Conservation (phyloP, 2,329 filamentous ascomycete genomes). For the Diaporthe helianthi region DNA sequence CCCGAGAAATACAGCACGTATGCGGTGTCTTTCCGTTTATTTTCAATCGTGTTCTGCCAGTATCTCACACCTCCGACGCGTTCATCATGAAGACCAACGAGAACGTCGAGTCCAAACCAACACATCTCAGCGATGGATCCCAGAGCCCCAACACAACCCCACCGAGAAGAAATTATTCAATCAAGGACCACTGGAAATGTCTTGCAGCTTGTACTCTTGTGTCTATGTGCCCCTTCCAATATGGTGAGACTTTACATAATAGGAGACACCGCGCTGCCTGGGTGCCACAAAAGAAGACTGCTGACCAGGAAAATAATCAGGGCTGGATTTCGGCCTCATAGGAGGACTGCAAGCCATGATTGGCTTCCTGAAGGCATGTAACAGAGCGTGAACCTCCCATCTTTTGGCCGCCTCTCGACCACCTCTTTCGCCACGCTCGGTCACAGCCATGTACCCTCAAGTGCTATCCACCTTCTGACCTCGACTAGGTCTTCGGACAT, state of each 20-base stretch:
- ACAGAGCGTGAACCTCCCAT: neutral
- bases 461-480: neutral
- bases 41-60: neutral
- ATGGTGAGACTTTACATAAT: constrained; percentile 48
- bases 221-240: constrained; percentile 58
- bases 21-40: neutral
- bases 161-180: neutral
- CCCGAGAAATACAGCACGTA: neutral
- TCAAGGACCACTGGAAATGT: constrained; percentile 44
- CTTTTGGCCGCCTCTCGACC: neutral
- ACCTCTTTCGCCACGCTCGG: neutral
- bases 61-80: neutral
- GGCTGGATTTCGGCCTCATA: constrained; percentile 55
- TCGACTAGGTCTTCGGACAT: constrained; percentile 47
- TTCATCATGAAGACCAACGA: neutral
- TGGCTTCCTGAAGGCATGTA: constrained; percentile 52
- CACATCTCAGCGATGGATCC: neutral
- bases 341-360: constrained; percentile 58
- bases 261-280: neutral
- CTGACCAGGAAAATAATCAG: constrained; percentile 1
- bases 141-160: neutral
- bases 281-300: accelerated
- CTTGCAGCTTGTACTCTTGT: constrained; percentile 53
- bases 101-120: constrained; percentile 12
- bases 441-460: too few relatives aligned